Evolutionary conservation across 345 rosid species (phyloP).

Genomic region (Salix suchowensis): DNA sequence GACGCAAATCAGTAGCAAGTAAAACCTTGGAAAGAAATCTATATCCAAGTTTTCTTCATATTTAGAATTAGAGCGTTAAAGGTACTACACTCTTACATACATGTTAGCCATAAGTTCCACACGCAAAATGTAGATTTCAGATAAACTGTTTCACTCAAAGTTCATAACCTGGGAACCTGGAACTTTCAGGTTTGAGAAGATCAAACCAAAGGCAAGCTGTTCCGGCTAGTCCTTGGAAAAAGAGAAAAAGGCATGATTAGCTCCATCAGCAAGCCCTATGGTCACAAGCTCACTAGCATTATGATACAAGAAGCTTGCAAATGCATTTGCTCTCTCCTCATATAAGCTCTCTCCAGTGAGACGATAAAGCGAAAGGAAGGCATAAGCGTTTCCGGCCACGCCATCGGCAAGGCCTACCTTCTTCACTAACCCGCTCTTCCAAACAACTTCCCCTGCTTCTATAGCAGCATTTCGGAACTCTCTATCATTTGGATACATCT

Average conservation of each 20-base stretch:
- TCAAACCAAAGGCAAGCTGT: conserved; percentile 73
- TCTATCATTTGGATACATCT: conserved; percentile 61
- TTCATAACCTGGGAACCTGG: conserved; percentile 83
- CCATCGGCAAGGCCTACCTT: conserved; percentile 83
- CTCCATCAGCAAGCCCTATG: conserved; percentile 5
- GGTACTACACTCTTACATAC: not conserved
- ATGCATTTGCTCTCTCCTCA: conserved; percentile 70
- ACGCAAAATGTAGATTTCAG: not conserved
- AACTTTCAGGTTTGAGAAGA: conserved; percentile 37
- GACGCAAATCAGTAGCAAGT: not conserved
- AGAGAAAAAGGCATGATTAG: conserved; percentile 51
- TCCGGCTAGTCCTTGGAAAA: conserved; percentile 74
- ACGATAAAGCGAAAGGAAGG: conserved; percentile 71
- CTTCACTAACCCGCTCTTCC: conserved; percentile 81
- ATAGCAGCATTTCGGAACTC: conserved; percentile 77
- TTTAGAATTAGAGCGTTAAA: not conserved
- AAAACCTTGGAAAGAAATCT: not conserved
- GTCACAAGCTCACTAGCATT: conserved; percentile 31
- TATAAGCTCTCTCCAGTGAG: conserved; percentile 70
- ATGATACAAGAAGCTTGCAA: conserved; percentile 61
- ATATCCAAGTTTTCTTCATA: not conserved
- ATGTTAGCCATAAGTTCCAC: not conserved
- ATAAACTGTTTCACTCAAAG: conserved; percentile 24
- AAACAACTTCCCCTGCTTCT: conserved; percentile 96
- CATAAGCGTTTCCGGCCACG: conserved; percentile 71